Evolutionary conservation across 2,329 filamentous ascomycete species (phyloP).

Genomic region (Ophiostoma sp.): DNA sequence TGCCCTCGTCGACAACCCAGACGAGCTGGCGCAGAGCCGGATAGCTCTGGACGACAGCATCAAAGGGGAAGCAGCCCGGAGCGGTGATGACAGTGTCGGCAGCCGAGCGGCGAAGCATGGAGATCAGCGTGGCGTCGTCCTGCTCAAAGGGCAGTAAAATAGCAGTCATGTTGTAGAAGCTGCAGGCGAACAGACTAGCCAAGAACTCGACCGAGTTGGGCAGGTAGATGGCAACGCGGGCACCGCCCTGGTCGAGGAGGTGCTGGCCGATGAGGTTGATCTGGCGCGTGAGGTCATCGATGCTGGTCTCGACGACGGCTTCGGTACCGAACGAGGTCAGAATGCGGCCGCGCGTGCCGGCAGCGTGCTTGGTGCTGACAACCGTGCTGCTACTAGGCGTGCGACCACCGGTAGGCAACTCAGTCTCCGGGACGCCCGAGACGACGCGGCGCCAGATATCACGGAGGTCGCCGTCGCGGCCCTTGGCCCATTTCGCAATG

Average conservation of each 20-base stretch:
- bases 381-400: not conserved
- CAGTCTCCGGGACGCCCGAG: conserved; percentile 57
- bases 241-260: conserved; percentile 63
- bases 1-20: conserved; percentile 90
- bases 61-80: conserved; percentile 80
- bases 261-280: conserved; percentile 83
- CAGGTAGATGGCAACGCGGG: conserved; percentile 80
- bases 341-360: conserved; percentile 53
- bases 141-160: conserved; percentile 81
- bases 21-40: conserved; percentile 70
- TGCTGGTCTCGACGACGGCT: conserved; percentile 65
- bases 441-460: conserved; percentile 81
- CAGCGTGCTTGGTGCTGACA: not conserved
- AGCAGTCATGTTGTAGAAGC: conserved; percentile 83
- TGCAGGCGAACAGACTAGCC: conserved; percentile 74
- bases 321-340: conserved; percentile 74
- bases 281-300: conserved; percentile 71
- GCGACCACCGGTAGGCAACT: conserved; percentile 39
- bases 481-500: conserved; percentile 74
- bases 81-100: conserved; percentile 79
- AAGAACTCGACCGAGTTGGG: conserved; percentile 91
- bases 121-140: conserved; percentile 57
- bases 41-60: conserved; percentile 60
- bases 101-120: conserved; percentile 65
- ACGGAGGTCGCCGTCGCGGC: conserved; percentile 80